These are phyloP conservation scores for Cyclotella sp. DNA, from an alignment of 108 stramenopile genomes.

Conservation along the genomic window DNA sequence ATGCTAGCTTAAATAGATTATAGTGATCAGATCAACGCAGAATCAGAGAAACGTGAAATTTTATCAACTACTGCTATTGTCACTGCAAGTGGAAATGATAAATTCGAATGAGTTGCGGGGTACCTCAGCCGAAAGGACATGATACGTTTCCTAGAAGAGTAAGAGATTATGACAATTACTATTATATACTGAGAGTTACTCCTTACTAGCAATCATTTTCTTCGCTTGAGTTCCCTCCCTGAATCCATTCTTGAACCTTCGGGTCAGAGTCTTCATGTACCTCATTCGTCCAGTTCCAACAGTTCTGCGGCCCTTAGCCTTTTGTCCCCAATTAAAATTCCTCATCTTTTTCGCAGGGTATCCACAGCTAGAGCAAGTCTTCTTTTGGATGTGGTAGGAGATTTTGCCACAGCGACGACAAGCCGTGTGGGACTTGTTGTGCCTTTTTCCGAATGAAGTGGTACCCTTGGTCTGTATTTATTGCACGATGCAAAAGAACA, in stretches of 20 bases:
- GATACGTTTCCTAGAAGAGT: not conserved
- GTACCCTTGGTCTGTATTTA: slow-evolving; percentile 99
- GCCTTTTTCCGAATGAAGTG: slow-evolving; percentile 98
- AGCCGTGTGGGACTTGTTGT: slow-evolving; percentile 99
- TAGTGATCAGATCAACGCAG: too few species aligned
- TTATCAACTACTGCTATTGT: too few species aligned
- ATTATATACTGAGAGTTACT: slow-evolving; percentile 43
- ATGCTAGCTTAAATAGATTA: too few species aligned
- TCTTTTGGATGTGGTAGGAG: slow-evolving; percentile 99
- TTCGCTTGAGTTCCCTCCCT: slow-evolving; percentile 97
- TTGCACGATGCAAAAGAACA: not conserved
- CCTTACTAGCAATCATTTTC: slow-evolving; percentile 76
- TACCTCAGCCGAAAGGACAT: too few species aligned
- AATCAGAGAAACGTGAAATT: too few species aligned
- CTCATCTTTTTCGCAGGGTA: slow-evolving; percentile 98
- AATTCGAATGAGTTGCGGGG: too few species aligned
- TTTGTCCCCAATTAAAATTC: slow-evolving; percentile 96
- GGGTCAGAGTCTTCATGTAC: slow-evolving; percentile 98
- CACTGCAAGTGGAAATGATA: not conserved
- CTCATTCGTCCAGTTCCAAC: slow-evolving; percentile 98
- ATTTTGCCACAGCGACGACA: slow-evolving; percentile 99
- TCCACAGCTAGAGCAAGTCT: slow-evolving; percentile 97
- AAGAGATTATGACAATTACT: not conserved
- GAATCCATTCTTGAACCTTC: slow-evolving; percentile 99
- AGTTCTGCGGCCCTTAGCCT: slow-evolving; percentile 97